Base-by-base conservation (phyloP, 1,284 basidiomycete species). In the Kalmanozyma brasiliensis region DNA sequence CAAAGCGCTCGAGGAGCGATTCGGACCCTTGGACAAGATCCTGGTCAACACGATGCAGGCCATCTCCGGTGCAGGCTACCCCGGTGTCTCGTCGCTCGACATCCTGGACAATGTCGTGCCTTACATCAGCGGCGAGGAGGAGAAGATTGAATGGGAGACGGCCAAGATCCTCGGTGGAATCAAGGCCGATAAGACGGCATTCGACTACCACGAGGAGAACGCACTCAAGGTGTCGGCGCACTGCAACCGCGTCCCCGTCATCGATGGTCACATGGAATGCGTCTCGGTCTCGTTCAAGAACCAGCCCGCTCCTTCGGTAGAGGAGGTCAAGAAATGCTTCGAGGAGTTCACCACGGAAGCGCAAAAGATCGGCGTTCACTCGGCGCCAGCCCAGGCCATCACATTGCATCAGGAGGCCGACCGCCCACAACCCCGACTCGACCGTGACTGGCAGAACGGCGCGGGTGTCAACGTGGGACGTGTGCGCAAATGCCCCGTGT, bases 131-230 rank as follows among this genome's bases (percentile, higher is more conserved):
- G 93, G 94, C 35, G 84, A 85, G 65, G 95, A 99, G 82, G 87
- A 88, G 77, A 99, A 98, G 84, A 94, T 98, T 70, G 95, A 99
- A 83, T 97, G 93, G 94, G 95, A 99, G 84, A 90, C 92, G 14
- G 87, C 90, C 79, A 99, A 98, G 85, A 98, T 99, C 79, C 89
- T 99, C 23, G 96, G 96, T 8, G 69, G 62, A 2, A 59, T 79
- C 47, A 69, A 60, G 34, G 29, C 57, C 14, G 67, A 73, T 62
- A 68, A 74, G 40, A 78, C 60, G 5, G 72, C 71, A 2, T 97
- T 97, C 82, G 93, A 97, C 82, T 89, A 92, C 87, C 93, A 94
- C 84, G 85, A 88, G 2, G 77, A 81, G n/a, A 86, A 89, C 53
- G 92, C 93, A 0, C 85, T 98, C 35, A 89, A 89, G 52, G 88